Conservation (phyloP, 345 rosid genomes). For the Cardiospermum halicacabum region DNA sequence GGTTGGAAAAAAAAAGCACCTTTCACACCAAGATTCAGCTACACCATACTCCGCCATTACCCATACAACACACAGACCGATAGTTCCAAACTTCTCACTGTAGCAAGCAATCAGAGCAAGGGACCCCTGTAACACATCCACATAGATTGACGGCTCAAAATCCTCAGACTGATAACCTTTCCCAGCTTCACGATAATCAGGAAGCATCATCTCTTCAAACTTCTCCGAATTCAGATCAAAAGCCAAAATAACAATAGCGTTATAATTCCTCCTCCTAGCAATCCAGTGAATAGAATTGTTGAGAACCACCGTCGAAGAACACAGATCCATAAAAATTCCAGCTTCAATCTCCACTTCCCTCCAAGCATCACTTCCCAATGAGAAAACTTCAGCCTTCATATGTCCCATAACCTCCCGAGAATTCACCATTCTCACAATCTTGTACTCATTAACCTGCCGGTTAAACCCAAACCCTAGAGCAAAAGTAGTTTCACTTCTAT, state of each 20-base stretch:
- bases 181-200: not conserved
- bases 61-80: not conserved
- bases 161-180: not conserved
- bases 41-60: conserved; percentile 3
- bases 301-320: not conserved
- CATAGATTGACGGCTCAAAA: not conserved
- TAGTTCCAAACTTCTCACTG: no score
- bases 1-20: not conserved
- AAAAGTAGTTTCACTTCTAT: not conserved
- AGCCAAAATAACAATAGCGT: not conserved
- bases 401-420: not conserved
- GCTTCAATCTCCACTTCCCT: not conserved
- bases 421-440: conserved; percentile 4
- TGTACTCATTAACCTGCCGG: not conserved
- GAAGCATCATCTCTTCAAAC: conserved; percentile 4
- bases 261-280: not conserved
- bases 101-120: not conserved
- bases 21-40: not conserved
- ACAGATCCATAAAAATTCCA: not conserved
- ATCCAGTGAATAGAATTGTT: not conserved
- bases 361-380: not conserved
- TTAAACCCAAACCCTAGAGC: not conserved
- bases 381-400: not conserved
- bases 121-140: not conserved
- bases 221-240: conserved; percentile 1